Evolutionary conservation across 148 eudicot species (phyloP).

Genomic region (Spergularia bocconei): DNA sequence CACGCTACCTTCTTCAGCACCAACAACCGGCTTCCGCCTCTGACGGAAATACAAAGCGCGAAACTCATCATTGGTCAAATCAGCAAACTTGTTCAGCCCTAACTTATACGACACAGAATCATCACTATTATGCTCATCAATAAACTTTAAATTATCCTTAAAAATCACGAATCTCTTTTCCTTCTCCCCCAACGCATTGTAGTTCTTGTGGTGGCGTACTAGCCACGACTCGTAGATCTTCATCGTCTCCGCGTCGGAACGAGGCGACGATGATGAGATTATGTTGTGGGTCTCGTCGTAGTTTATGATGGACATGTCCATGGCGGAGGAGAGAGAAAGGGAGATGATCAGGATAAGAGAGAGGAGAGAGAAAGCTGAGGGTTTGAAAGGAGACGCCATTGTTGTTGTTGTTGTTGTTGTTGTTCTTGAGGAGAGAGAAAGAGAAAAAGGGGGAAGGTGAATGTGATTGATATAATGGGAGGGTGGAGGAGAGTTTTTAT

Average conservation of each 20-base stretch:
- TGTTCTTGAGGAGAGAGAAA: slow-evolving; percentile 19
- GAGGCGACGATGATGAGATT: background rate
- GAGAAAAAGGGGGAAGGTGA: background rate
- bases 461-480: background rate
- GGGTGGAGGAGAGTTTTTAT: background rate
- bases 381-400: slow-evolving; percentile 19
- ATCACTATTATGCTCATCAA: slow-evolving; percentile 45
- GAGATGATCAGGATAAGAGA: background rate
- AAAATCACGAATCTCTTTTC: slow-evolving; percentile 65
- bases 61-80: slow-evolving; percentile 83
- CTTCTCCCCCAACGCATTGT: slow-evolving; percentile 63
- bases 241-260: slow-evolving; percentile 44
- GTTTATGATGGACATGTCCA: slow-evolving; percentile 14
- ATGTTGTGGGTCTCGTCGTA: slow-evolving; percentile 25
- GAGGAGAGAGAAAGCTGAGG: background rate
- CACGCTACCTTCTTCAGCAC: slow-evolving; percentile 5
- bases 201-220: slow-evolving; percentile 43
- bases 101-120: slow-evolving; percentile 38
- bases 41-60: slow-evolving; percentile 42
- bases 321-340: slow-evolving; percentile 2
- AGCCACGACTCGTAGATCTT: slow-evolving; percentile 67
- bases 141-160: slow-evolving; percentile 54
- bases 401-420: slow-evolving; percentile 22
- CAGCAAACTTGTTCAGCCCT: slow-evolving; percentile 70
- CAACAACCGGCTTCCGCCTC: slow-evolving; percentile 11